Evolutionary conservation across 2,329 filamentous ascomycete genomes (phyloP).

Genomic region (Ascochyta rabiei): DNA sequence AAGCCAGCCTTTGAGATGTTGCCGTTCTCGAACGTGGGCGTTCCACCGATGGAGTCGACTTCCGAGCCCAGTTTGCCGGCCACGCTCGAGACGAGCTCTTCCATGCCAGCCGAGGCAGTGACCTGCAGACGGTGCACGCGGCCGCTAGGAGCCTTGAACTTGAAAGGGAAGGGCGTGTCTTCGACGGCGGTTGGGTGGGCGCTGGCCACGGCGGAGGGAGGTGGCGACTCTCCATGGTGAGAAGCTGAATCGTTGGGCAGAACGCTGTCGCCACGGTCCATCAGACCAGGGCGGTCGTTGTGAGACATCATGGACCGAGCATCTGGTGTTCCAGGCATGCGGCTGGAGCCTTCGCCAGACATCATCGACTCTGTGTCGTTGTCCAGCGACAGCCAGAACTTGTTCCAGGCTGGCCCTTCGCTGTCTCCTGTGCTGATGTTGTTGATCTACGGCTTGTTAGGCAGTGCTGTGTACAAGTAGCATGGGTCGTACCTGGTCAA

Average conservation of each 20-base stretch:
- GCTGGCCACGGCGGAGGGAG: slow-evolving; percentile 67
- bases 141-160: slow-evolving; percentile 96
- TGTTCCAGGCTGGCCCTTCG: slow-evolving; percentile 98
- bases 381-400: slow-evolving; percentile 97
- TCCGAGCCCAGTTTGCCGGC: slow-evolving; percentile 84
- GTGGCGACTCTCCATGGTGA: slow-evolving; percentile 80
- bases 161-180: slow-evolving; percentile 90
- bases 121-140: slow-evolving; percentile 93
- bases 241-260: slow-evolving; percentile 94
- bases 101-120: slow-evolving; percentile 77
- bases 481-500: slow-evolving; percentile 76
- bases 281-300: slow-evolving; percentile 64
- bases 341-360: slow-evolving; percentile 85
- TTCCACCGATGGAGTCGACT: slow-evolving; percentile 81
- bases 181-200: slow-evolving; percentile 61
- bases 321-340: slow-evolving; percentile 68
- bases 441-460: slow-evolving; percentile 65
- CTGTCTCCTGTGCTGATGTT: slow-evolving; percentile 87
- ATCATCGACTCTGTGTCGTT: slow-evolving; percentile 95
- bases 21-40: slow-evolving; percentile 78
- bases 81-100: slow-evolving; percentile 77
- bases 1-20: slow-evolving; percentile 79
- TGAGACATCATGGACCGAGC: slow-evolving; percentile 82
- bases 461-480: not conserved
- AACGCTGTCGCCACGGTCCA: slow-evolving; percentile 81